Evolutionary conservation across 306 rosid genomes (phyloP), one percentile per base, ranked within the genome.

Genomic region (Albizia julibrissin): DNA sequence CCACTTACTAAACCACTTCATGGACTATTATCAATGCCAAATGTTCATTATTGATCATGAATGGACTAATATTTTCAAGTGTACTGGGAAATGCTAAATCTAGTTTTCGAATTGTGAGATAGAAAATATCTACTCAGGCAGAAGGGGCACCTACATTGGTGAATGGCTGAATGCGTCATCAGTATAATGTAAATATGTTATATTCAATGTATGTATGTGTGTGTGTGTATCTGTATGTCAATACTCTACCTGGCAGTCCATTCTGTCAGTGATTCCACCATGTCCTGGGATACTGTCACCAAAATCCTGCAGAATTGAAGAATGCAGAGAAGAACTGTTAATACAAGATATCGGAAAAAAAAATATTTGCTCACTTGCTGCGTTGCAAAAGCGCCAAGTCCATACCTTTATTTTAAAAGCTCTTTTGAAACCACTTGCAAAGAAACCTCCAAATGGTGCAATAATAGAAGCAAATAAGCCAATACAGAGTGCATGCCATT

Each of bases 381-480:
- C 75, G 83, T 69, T 42, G 46, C 47, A 81, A 74, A 83, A 24
- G 83, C 56, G 47, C 56, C 40, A 26, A 78, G 29, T 74, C 61
- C 75, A 78, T 31, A 96, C 99, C 98, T 96, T 96, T 86, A 92
- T 87, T 86, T 96, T 93, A 75, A 96, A 96, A 84, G 99, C 99
- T 87, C 99, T 91, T 87, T 96, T 96, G 80, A 96, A 96, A 49
- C 99, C 99, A 86, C 99, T 96, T 3, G 99, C 99, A 88, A 96
- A 94, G 97, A 96, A 96, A 81, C 99, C 99, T 72, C 99, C 99
- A 78, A 96, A 96, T 77, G 99, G 99, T 79, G 99, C 99, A 74
- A 96, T 93, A 72, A 96, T 90, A 59, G 97, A 93, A 78, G 99
- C 93, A 91, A 96, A 96, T 86, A 93, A 90, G 59, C 99, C 99